Evolutionary conservation across 306 rosid genomes (phyloP).

Genomic region (Luffa acutangula): DNA sequence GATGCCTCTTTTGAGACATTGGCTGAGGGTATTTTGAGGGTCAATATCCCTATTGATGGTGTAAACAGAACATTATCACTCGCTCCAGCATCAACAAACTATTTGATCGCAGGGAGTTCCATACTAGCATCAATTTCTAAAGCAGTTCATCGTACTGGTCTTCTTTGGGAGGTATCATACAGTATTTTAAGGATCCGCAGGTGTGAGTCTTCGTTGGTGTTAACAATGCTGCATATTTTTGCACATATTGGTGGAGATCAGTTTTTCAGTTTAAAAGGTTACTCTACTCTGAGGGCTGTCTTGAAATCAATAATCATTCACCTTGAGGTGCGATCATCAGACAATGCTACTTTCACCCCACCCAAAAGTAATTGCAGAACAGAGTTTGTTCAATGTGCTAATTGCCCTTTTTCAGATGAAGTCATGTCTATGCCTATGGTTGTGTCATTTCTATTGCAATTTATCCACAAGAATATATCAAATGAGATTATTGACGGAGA

Average conservation of each 20-base stretch:
- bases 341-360: conserved; percentile 26
- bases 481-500: conserved; percentile 8
- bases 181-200: conserved; percentile 36
- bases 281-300: conserved; percentile 32
- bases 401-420: conserved; percentile 57
- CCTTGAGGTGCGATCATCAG: conserved; percentile 43
- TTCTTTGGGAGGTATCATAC: conserved; percentile 52
- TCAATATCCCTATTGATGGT: conserved; percentile 19
- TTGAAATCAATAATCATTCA: conserved; percentile 54
- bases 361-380: conserved; percentile 24
- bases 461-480: conserved; percentile 21
- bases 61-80: conserved; percentile 16
- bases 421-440: conserved; percentile 40
- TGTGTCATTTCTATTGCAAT: conserved; percentile 42
- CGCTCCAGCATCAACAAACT: conserved; percentile 45
- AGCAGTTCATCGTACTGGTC: conserved; percentile 34
- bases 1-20: conserved; percentile 10
- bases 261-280: conserved; percentile 29
- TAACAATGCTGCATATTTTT: conserved; percentile 61
- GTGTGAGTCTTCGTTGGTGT: conserved; percentile 33
- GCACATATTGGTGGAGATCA: conserved; percentile 57
- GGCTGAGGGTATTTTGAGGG: conserved; percentile 17
- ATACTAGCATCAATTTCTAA: conserved; percentile 59
- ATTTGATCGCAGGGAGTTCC: conserved; percentile 63
- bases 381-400: conserved; percentile 22